Evolutionary conservation across 352 stramenopile species (phyloP), one percentile per base, ranked within the genome.

Genomic region (Globisporangium spiculum): DNA sequence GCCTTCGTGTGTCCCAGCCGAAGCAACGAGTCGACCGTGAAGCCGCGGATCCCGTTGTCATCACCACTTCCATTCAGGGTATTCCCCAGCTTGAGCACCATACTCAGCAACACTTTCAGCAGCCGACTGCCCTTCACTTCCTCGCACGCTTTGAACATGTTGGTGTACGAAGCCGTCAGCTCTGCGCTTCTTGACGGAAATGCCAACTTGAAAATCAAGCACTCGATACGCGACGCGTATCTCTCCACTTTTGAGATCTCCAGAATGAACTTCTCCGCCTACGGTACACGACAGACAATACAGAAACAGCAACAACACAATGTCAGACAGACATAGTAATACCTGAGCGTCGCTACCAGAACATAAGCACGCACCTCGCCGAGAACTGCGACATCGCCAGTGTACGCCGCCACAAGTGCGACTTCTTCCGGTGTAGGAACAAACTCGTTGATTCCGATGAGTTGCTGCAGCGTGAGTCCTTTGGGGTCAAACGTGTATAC

Each of bases 1-100:
- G 97, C 98, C 74, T 99, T 99, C 53, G 98, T 98, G 71, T 99
- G 84, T 0, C 83, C 86, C 24, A 89, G 94, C 34, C 86, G 96
- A 2, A 99, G 75, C 14, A 99, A 71, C 16, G 96, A 97, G 77
- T 99, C 96, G 4, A 99, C 87, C 0, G 93, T 98, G 72, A 99
- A 99, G 4, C 95, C 97, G 53, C 93, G 91, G 34, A 97, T 97
- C 60, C 90, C 88, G 34, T 90, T 89, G 26, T 91, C 81, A 8
- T 91, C 79, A 44, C 90, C 96, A 44, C 80, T 88, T 30, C 97
- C 97, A 69, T 99, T 99, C 41, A 99, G 85, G 34, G 97, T 93
- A 75, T 99, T 99, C 24, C 97, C 97, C 20, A 99, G 75, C 69
- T 97, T 98, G 26, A 99, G 85, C 76, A 99, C 98, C 72, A 98